Base-by-base conservation (phyloP, 192 early-diverging fungal species). In the Podila verticillata region DNA sequence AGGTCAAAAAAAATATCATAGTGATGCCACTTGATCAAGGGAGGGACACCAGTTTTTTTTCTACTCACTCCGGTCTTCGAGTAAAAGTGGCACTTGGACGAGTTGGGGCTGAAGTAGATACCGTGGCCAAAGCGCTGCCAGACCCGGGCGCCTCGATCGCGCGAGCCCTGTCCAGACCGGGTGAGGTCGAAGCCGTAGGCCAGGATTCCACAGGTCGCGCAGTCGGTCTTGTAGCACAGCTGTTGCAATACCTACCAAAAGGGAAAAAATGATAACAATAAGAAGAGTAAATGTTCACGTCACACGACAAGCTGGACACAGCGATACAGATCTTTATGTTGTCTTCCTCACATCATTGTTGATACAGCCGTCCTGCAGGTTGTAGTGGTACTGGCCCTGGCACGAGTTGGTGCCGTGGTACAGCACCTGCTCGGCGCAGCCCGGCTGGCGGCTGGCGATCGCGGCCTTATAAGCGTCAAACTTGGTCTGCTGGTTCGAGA, bases 41-140 rank as follows among this genome's bases (percentile, higher is more conserved):
- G 30, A 24, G 7, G 28, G n/a, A n/a, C n/a, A n/a, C 29, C 7
- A 30, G 9, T 59, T 29, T 59, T 26, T 3, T 59, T 2, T 24
- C 4, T 29, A 61, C 60, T 32, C 13, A 61, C 35, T 8, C 62
- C 62, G 12, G 28, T 63, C 39, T 63, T 63, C 12, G 62, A 44
- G 24, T 63, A 63, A 29, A 47, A 63, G 26, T 63, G 62, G 35
- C 62, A 63, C 24, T 63, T 63, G 7, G 62, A 63, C 22, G 62
- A 13, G 44, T 63, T 35, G 10, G 60, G 60, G 29, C 60, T 61
- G 32, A 63, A 63, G 62, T 63, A 63, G 31, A 63, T 29, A 0
- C 62, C 62, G 28, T 63, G 13, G 10, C 62, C 62, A 30, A 63
- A 24, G 0, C 62, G 15, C 26, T 63, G 62, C 60, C 60, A 61